Conservation (phyloP, 2,329 filamentous ascomycete species). For the Fusarium multiceps region DNA sequence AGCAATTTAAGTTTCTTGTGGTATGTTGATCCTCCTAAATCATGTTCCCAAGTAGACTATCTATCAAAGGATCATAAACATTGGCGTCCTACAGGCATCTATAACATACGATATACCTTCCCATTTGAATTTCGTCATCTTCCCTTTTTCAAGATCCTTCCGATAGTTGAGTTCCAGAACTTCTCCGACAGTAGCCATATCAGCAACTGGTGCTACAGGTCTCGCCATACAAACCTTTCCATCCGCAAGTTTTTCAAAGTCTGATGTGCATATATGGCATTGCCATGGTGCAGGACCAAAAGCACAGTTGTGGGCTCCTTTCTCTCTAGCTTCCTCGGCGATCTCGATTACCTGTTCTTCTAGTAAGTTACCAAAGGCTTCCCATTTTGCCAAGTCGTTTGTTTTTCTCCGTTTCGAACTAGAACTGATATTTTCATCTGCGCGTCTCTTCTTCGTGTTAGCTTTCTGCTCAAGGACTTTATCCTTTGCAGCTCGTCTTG, state of each 20-base stretch:
- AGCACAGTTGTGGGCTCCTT: not conserved
- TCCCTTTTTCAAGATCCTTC: not conserved
- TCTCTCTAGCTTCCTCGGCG: not conserved
- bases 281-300: constrained; percentile 24
- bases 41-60: too few species aligned
- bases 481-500: constrained; percentile 26
- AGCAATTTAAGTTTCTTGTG: fast-evolving
- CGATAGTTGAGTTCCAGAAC: not conserved
- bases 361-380: not conserved
- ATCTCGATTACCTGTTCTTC: not conserved
- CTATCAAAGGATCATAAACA: constrained; percentile 26
- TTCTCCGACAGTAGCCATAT: not conserved
- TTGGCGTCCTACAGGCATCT: constrained; percentile 22
- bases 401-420: not conserved
- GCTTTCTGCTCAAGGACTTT: not conserved
- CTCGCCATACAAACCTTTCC: not conserved
- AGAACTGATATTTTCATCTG: not conserved
- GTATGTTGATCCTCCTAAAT: not conserved
- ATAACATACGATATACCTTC: constrained; percentile 9
- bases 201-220: constrained; percentile 7
- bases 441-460: not conserved
- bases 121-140: not conserved
- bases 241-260: not conserved
- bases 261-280: constrained; percentile 8
- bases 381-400: not conserved